Evolutionary conservation across 192 early-diverging fungal species (phyloP).

Genomic region (Linnemannia elongata): DNA sequence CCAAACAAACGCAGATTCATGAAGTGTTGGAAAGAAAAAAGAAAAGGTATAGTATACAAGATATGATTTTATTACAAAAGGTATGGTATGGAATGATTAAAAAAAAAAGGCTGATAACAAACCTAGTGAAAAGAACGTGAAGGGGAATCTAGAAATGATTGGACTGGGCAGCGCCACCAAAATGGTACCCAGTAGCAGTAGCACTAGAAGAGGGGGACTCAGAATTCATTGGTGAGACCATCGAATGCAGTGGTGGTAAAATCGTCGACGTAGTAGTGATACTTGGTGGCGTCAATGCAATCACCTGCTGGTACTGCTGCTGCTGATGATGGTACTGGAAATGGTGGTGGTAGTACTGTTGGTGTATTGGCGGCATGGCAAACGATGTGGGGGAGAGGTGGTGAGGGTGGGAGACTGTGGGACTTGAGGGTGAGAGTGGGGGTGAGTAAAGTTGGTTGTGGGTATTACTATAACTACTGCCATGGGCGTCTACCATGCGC

Average conservation of each 20-base stretch:
- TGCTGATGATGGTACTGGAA: background rate
- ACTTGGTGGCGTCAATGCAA: background rate
- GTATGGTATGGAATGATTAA: background rate
- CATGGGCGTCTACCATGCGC: background rate
- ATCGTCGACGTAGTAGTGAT: background rate
- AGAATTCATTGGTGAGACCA: background rate
- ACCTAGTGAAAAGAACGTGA: background rate
- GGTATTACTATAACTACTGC: background rate
- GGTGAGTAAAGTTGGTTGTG: constrained; percentile 19
- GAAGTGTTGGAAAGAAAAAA: background rate
- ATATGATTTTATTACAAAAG: constrained; percentile 5
- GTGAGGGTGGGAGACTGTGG: background rate
- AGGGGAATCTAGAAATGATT: background rate
- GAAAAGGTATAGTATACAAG: background rate
- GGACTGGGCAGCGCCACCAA: background rate
- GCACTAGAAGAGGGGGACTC: background rate
- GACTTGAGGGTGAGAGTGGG: constrained; percentile 23
- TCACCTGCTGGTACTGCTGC: background rate
- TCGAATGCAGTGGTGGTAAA: constrained; percentile 3
- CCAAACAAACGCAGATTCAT: background rate
- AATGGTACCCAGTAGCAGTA: too few relatives aligned
- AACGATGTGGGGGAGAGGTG: background rate
- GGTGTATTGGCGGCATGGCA: background rate
- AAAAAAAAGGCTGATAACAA: background rate
- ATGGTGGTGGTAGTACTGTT: background rate